Base-by-base conservation (phyloP, 306 rosid genomes). In the Cucumis hystrix region DNA sequence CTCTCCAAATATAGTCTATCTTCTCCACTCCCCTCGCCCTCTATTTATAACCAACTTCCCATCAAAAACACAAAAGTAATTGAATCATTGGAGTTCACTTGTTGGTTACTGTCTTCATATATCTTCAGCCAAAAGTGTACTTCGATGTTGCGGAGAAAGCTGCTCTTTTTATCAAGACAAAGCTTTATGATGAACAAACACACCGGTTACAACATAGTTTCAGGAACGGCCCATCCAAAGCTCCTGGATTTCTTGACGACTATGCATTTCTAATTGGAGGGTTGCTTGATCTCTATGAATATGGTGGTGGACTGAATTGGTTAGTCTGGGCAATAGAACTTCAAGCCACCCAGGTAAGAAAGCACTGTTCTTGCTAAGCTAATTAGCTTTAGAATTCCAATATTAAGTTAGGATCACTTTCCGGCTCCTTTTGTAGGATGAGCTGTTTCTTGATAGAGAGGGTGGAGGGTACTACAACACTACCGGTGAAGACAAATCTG, bases 401-500 rank as follows among this genome's bases (percentile, higher is more conserved):
- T 41, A 25, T 17, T 35, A 23, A 41, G 33, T 41, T 6, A 9
- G 56, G 60, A 74, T 54, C 6, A 3, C 37, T 54, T 35, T 55
- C 18, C 37, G 78, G 30, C 4, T 74, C 49, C n/a, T 6, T 87
- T 60, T 83, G 83, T 91, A 91, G 98, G 97, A 90, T 86, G 87
- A 92, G 75, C 80, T 94, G 75, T 94, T 94, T 87, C 92, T 90
- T 85, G 98, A 94, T 85, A 88, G 55, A 82, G 87, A 87, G 62
- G 96, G 98, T 70, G 98, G 98, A 28, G 96, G 95, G 74, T 94
- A 94, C 86, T 94, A 86, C 78, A 94, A 92, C 80, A 92, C 90
- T 77, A 82, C 93, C 11, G 98, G 97, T 18, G 96, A 94, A 86
- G 98, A 94, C 85, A 76, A 92, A 74, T 90, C 94, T 9, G 86